Conservation (phyloP, 306 rosid genomes). For the Vigna nakashimae region DNA sequence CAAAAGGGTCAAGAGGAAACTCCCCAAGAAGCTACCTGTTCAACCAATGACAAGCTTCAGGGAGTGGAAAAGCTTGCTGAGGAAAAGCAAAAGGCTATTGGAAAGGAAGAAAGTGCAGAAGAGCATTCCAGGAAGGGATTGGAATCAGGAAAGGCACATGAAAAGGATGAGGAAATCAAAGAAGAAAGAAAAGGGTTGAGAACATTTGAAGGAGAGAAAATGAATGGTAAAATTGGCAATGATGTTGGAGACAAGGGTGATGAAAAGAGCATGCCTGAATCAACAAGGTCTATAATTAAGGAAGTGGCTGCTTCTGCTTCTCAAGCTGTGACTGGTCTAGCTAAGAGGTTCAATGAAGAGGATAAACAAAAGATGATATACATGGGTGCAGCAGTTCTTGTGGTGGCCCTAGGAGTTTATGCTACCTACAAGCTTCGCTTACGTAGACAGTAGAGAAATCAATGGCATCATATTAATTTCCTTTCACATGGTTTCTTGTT, state of each 20-base stretch:
- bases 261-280: background rate
- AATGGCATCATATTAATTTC: background rate
- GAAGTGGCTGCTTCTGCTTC: slow-evolving; percentile 45
- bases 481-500: slow-evolving; percentile 2
- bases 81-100: slow-evolving; percentile 19
- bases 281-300: slow-evolving; percentile 41
- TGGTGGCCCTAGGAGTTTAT: slow-evolving; percentile 47
- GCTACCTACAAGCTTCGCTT: slow-evolving; percentile 52
- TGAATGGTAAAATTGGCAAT: background rate
- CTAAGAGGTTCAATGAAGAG: slow-evolving; percentile 45
- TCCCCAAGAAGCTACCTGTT: background rate
- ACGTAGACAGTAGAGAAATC: slow-evolving; percentile 28
- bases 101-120: slow-evolving; percentile 10
- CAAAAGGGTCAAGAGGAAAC: slow-evolving; percentile 19
- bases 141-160: slow-evolving; percentile 35
- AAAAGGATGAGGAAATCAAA: slow-evolving; percentile 2
- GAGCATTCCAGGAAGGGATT: background rate
- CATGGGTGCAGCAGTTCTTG: slow-evolving; percentile 47
- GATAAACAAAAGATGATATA: slow-evolving; percentile 50
- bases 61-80: slow-evolving; percentile 28
- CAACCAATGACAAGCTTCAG: slow-evolving; percentile 40
- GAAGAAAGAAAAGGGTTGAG: slow-evolving; percentile 32
- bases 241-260: slow-evolving; percentile 1
- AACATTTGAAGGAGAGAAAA: background rate
- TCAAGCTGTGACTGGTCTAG: slow-evolving; percentile 41